Evolutionary conservation across 2,329 filamentous ascomycete genomes (phyloP).

Genomic region (Aspergillus udagawae): DNA sequence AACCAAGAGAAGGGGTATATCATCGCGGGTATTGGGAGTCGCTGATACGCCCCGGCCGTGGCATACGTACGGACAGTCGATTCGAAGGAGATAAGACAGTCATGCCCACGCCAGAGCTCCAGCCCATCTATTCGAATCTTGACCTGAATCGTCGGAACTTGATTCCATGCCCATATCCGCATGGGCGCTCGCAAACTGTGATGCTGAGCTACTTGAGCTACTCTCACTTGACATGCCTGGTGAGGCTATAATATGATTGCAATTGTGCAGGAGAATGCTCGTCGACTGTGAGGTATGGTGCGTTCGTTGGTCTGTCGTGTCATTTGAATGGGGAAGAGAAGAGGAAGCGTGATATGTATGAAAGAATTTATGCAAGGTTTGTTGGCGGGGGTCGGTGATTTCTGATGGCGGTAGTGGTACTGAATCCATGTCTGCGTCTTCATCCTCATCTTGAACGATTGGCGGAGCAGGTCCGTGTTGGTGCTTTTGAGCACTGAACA

Average conservation of each 20-base stretch:
- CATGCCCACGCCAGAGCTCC: slow-evolving; percentile 32
- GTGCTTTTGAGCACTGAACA: slow-evolving; percentile 39
- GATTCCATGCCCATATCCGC: slow-evolving; percentile 32
- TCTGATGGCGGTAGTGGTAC: slow-evolving; percentile 23
- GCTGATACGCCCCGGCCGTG: neutral
- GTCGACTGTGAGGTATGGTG: slow-evolving; percentile 15
- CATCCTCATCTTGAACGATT: slow-evolving; percentile 8
- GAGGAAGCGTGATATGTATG: slow-evolving; percentile 23
- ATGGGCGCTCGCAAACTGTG: slow-evolving; percentile 19
- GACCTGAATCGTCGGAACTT: slow-evolving; percentile 17
- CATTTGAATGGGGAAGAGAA: slow-evolving; percentile 9
- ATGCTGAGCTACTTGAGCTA: slow-evolving; percentile 21
- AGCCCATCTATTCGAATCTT: slow-evolving; percentile 21
- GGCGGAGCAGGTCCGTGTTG: slow-evolving; percentile 13
- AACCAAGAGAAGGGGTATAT: neutral
- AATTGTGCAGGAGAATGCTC: slow-evolving; percentile 17
- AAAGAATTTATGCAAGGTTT: slow-evolving; percentile 40
- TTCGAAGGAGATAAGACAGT: slow-evolving; percentile 1
- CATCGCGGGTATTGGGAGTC: neutral
- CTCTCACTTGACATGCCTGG: slow-evolving; percentile 15
- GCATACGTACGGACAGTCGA: slow-evolving; percentile 4
- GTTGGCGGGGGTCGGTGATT: slow-evolving; percentile 36
- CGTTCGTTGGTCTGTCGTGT: slow-evolving; percentile 12
- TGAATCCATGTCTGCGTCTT: slow-evolving; percentile 24
- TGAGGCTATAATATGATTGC: slow-evolving; percentile 14